A percentile compares a stretch with the other conserved stretches of the same genome.
phyloP scores from a whole-genome alignment of 31 red algal species.

The Asparagopsis taxiformis region DNA sequence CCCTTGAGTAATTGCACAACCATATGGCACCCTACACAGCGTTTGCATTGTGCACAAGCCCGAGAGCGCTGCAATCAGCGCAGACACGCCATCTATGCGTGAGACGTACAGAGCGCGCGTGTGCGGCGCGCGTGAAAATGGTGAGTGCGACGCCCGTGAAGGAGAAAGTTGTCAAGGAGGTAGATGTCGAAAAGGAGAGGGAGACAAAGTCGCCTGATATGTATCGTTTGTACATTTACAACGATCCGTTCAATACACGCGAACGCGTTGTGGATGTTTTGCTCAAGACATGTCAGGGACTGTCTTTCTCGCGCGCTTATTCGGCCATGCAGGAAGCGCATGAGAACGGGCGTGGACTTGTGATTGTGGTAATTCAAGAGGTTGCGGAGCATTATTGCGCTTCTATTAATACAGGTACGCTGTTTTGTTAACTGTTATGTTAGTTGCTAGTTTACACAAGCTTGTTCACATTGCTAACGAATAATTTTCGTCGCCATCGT shows the following conservation, averaged over 20 bases:
- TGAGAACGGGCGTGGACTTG: conserved; percentile 75
- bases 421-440: not conserved
- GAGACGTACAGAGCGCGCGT: not conserved
- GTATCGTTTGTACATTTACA: conserved; percentile 79
- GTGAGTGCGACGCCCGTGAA: conserved; percentile 30
- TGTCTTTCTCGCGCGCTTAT: conserved; percentile 73
- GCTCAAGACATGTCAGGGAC: conserved; percentile 58
- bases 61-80: not conserved
- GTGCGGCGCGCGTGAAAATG: not conserved
- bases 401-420: conserved; percentile 66
- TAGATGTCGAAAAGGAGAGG: conserved; percentile 18
- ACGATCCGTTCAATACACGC: conserved; percentile 77
- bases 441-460: not conserved
- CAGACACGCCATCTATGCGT: not conserved
- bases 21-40: too few relatives aligned
- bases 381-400: conserved; percentile 84
- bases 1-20: too few relatives aligned
- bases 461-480: not conserved
- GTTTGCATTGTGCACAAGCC: not conserved
- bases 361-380: conserved; percentile 61
- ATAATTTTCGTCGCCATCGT: not conserved
- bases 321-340: conserved; percentile 80
- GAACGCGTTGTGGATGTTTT: conserved; percentile 69
- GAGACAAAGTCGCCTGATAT: conserved; percentile 51
- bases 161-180: conserved; percentile 18